Evolutionary conservation across 495 filamentous ascomycete genomes (phyloP), one percentile per base, ranked within the genome.

Genomic region (Saxophila tyrrhenica): DNA sequence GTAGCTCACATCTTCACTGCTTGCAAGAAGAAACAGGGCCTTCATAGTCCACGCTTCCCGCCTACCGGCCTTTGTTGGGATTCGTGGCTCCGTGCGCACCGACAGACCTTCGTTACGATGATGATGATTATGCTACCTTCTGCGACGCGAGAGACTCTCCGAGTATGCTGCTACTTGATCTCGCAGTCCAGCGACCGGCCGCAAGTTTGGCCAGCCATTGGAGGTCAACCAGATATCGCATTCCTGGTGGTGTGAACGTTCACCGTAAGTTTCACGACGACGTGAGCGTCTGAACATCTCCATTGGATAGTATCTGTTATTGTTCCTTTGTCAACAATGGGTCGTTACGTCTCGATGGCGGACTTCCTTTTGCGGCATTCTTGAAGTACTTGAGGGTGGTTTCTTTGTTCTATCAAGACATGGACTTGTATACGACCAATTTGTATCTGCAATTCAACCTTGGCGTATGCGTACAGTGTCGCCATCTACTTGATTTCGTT

Each of bases 11-110:
- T 3, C 20, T 9, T n/a, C 17, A 51, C 9, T 19, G 32, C 49
- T 39, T 51, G 49, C 49, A 39, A 51, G 38, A n/a, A 51, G 10
- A 25, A 32, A 51, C 17, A 22, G 49, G 49, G 32, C 49, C 49
- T 39, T 51, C 49, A 51, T 51, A 51, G 49, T 51, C 25, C 49
- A 39, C 19, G 41, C 32, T 39, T 24, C 23, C 38, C 49, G 29
- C 35, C 13, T 7, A 25, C 25, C 15, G n/a, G 35, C 49, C 11
- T 38, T 20, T 41, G 32, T 15, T 51, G 49, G 49, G 35, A 41
- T 19, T 13, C 41, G 49, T 39, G 49, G 25, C 49, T 51, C 49
- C 49, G 15, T 39, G 49, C 21, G 49, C 32, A 35, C 29, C 29
- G 13, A 35, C 29, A 35, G 13, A 35, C 5, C 29, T 13, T 5